phyloP scores from a whole-genome alignment of 805 yeast genomes.

The Metschnikowia anglica region DNA sequence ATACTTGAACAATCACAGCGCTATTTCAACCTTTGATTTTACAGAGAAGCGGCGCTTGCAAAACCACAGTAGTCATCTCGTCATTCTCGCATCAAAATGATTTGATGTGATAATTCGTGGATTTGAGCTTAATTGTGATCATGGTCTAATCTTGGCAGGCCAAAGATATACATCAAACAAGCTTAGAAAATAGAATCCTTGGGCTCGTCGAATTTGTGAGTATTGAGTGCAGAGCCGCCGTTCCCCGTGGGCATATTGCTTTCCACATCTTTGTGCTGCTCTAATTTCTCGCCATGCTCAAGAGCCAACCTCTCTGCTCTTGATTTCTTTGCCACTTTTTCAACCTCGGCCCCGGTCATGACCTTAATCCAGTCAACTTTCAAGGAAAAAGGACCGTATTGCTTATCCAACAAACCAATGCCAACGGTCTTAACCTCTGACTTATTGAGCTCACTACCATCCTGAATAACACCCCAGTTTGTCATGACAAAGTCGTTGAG shows the following conservation, averaged over 20 bases:
- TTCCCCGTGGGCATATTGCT: conserved; percentile 24
- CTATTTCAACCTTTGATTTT: too few species aligned
- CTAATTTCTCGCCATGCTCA: conserved; percentile 10
- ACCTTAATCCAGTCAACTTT: conserved; percentile 74
- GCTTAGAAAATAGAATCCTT: conserved; percentile 34
- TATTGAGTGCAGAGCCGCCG: conserved; percentile 31
- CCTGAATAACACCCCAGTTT: conserved; percentile 67
- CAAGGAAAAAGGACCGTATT: conserved; percentile 71
- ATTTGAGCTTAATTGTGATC: too few species aligned
- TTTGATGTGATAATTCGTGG: too few species aligned
- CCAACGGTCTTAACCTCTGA: conserved; percentile 71
- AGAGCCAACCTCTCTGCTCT: conserved; percentile 26
- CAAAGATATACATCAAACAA: too few species aligned
- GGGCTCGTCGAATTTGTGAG: conserved; percentile 31
- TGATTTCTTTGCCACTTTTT: conserved; percentile 38
- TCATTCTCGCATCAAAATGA: too few species aligned
- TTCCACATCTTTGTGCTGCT: conserved; percentile 17
- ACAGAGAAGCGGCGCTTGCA: too few species aligned
- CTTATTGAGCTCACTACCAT: conserved; percentile 56
- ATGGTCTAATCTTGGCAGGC: too few species aligned
- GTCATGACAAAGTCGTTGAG: conserved; percentile 78
- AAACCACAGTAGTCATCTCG: too few species aligned
- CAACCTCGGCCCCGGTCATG: conserved; percentile 54
- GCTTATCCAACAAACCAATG: conserved; percentile 72
- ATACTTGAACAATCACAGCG: too few species aligned